Percentiles rank a stretch among this genome's conserved stretches.
These are phyloP conservation scores for Macrophomina pseudophaseolina DNA, from an alignment of 2,329 filamentous ascomycete species.

Conservation along the genomic window DNA sequence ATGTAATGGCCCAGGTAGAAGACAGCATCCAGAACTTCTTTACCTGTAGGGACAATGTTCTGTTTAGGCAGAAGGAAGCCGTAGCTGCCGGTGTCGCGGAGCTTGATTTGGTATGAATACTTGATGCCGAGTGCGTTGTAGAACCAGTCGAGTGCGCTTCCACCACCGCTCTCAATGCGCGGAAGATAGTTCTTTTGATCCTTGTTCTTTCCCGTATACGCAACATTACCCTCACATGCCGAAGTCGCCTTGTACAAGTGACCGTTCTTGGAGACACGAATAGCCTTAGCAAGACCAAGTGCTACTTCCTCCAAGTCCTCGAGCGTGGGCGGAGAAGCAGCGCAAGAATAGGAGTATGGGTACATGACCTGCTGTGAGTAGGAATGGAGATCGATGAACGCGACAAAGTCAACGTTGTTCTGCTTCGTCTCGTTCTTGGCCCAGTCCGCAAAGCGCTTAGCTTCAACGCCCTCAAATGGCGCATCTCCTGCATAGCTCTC, in stretches of 20 bases:
- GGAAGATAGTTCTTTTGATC: conserved; percentile 47
- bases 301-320: conserved; percentile 93
- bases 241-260: conserved; percentile 68
- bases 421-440: conserved; percentile 75
- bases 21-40: conserved; percentile 83
- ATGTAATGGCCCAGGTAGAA: conserved; percentile 84
- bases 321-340: conserved; percentile 75
- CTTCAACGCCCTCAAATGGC: conserved; percentile 84
- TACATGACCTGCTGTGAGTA: conserved; percentile 96
- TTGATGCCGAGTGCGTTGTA: conserved; percentile 83
- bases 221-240: conserved; percentile 81
- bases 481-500: conserved; percentile 85
- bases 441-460: conserved; percentile 78
- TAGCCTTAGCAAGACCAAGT: conserved; percentile 85
- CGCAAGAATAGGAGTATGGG: conserved; percentile 87
- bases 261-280: conserved; percentile 78
- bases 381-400: conserved; percentile 87
- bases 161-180: conserved; percentile 75
- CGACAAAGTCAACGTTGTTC: conserved; percentile 77
- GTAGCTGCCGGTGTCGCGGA: conserved; percentile 91
- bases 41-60: conserved; percentile 85
- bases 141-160: conserved; percentile 92
- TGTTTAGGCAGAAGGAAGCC: conserved; percentile 88
- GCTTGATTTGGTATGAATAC: conserved; percentile 92
- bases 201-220: conserved; percentile 40